Evolutionary conservation across 345 rosid species (phyloP).

Genomic region (Syzygium aromaticum): DNA sequence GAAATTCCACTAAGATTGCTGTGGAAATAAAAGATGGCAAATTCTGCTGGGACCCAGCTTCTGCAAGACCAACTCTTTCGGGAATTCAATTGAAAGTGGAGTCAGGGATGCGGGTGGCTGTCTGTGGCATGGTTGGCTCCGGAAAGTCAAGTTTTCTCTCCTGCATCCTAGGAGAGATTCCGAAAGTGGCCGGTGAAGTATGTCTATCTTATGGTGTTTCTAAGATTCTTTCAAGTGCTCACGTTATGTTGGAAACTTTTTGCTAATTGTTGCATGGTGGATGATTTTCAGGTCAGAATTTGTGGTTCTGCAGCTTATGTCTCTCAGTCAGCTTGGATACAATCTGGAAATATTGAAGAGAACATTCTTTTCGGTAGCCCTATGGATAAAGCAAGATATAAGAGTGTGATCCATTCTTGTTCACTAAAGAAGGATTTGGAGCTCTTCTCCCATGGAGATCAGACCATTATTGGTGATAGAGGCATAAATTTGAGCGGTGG

Average conservation of each 20-base stretch:
- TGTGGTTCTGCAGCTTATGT: slow-evolving; percentile 98
- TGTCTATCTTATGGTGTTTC: slow-evolving; percentile 19
- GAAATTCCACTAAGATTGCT: slow-evolving; percentile 52
- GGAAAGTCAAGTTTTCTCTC: slow-evolving; percentile 99
- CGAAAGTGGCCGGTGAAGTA: slow-evolving; percentile 96
- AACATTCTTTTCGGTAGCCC: slow-evolving; percentile 97
- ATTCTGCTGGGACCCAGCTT: slow-evolving; percentile 81
- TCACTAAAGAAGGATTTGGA: slow-evolving; percentile 91
- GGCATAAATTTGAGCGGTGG: slow-evolving; percentile 99
- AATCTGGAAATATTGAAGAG: slow-evolving; percentile 98
- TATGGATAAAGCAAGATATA: slow-evolving; percentile 87
- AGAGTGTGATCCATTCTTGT: slow-evolving; percentile 89
- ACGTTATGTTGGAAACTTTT: not conserved
- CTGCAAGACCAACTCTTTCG: slow-evolving; percentile 63
- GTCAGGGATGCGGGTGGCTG: slow-evolving; percentile 98
- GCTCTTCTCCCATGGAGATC: slow-evolving; percentile 98
- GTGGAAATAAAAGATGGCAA: slow-evolving; percentile 77
- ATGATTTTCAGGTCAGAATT: slow-evolving; percentile 61
- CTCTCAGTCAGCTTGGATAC: slow-evolving; percentile 99
- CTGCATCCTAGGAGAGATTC: slow-evolving; percentile 97
- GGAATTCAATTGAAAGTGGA: slow-evolving; percentile 74
- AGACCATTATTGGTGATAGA: slow-evolving; percentile 98
- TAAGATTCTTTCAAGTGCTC: not conserved
- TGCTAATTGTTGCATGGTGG: not conserved
- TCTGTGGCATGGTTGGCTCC: slow-evolving; percentile 96